Base-by-base conservation (phyloP, 352 stramenopile species). In the Pythium pyrilobum region DNA sequence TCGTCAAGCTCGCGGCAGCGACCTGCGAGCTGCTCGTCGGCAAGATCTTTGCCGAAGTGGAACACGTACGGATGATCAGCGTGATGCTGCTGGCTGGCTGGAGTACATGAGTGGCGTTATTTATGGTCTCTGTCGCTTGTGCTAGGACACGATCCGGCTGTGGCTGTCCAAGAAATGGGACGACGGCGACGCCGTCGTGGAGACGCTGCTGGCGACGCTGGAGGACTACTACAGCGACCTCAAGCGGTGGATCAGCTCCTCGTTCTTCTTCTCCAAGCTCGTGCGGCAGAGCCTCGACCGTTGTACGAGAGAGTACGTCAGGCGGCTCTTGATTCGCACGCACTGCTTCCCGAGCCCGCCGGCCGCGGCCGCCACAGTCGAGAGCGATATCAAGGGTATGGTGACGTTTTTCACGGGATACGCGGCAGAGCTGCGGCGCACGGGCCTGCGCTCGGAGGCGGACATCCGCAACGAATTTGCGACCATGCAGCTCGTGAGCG, bases 101-200 rank as follows among this genome's bases (percentile, higher is more conserved):
- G 36, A 9, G 11, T 42, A 16, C 18, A 9, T 16, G 9, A 23
- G 8, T 44, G 38, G 9, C 20, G 16, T 44, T 15, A 5, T n/a
- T 33, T 18, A 10, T 33, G 42, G 21, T 31, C 29, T 40, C 1
- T 57, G 2, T 31, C 29, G 2, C 36, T 9, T 20, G 18, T 11
- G 28, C 18, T 33, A 91, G 81, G 79, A 89, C 27, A 90, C 81
- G 21, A 73, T 72, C 11, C 73, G 70, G 1, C 54, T 89, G 1
- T 94, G 83, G 83, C 75, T 92, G 52, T 85, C 74, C 1, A 94
- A 91, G 52, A 87, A 81, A 56, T 94, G 83, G 83, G 83, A 94
- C 34, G 79, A 92, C 53, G 69, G 76, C 11, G 72, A 86, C 21
- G 55, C 75, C 20, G 75, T 94, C 4, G 77, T 94, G 5, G 81